These are phyloP conservation scores for Apiospora koreana DNA, from an alignment of 2,329 filamentous ascomycete genomes.

Conservation along the genomic window DNA sequence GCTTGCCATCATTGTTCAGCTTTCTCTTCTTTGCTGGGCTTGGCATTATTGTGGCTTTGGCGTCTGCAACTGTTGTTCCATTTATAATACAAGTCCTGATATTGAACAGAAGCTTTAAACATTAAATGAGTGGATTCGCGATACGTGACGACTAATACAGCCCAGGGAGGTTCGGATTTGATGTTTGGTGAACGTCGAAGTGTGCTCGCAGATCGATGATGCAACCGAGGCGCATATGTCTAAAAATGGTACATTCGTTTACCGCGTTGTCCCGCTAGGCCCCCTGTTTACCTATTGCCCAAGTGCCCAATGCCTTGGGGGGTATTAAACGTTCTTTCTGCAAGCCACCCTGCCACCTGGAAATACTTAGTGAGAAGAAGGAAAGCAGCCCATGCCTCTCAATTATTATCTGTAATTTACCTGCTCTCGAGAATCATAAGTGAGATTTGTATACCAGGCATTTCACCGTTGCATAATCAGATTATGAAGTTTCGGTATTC, in stretches of 20 bases:
- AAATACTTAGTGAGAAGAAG: not conserved
- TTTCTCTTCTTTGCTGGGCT: slow-evolving; percentile 36
- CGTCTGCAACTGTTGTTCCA: not conserved
- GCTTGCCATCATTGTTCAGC: slow-evolving; percentile 30
- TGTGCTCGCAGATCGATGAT: not conserved
- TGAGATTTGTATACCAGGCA: too few relatives aligned
- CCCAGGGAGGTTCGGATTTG: not conserved
- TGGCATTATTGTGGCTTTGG: slow-evolving; percentile 23
- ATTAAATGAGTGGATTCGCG: not conserved
- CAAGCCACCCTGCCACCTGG: not conserved
- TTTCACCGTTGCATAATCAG: not conserved
- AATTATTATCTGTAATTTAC: too few relatives aligned
- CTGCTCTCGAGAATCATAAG: too few relatives aligned
- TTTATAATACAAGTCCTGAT: not conserved
- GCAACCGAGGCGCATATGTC: slow-evolving; percentile 1
- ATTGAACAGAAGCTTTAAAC: not conserved
- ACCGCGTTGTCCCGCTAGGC: not conserved
- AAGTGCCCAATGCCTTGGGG: too few relatives aligned
- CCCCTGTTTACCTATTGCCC: not conserved
- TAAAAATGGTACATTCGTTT: not conserved
- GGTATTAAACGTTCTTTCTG: not conserved
- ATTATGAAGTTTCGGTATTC: not conserved
- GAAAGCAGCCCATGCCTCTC: not conserved
- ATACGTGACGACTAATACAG: not conserved
- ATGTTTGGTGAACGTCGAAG: not conserved